Evolutionary conservation across 2,329 filamentous ascomycete species (phyloP), one percentile per base, ranked within the genome.

Genomic region (Aureobasidium sp.): DNA sequence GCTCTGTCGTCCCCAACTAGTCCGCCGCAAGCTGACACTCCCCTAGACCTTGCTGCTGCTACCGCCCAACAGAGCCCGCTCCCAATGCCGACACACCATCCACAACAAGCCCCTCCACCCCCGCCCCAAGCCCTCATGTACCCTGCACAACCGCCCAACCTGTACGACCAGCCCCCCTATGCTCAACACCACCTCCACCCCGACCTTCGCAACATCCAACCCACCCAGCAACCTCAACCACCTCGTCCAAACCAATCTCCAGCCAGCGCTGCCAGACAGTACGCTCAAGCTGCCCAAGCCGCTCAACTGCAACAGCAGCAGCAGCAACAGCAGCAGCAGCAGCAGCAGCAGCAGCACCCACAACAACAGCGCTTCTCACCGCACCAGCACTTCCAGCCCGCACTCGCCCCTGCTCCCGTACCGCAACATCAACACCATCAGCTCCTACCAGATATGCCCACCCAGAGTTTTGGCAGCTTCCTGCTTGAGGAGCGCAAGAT

Each of bases 21-120:
- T 21, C 33, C 3, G 38, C 38, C 49, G n/a, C 15, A 55, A 40
- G 57, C 62, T 63, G 62, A 63, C 62, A 46, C 42, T 35, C 51
- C 51, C 13, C 4, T 66, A 79, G 77, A 79, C 69, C 69, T 79
- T 60, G 77, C 77, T 45, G 73, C 74, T 49, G 74, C 77, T 54
- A 78, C 77, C 46, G 75, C 69, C 46, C 71, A 78, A 64, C 74
- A 77, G 61, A 74, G 70, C 58, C 75, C 76, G 13, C 69, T 78
- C 31, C 74, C 76, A n/a, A 60, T 62, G 58, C 55, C 45, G 2
- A 23, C 25, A 17, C 49, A 37, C 3, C 57, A 40, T 13, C 25
- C 57, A 7, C 62, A 65, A 23, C 61, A 64, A 27, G 62, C 67
- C 13, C 61, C 64, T 29, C 59, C 63, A 40, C 58, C 62, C 2